Base-by-base conservation (phyloP, 352 stramenopile genomes). In the Globisporangium megalacanthum region DNA sequence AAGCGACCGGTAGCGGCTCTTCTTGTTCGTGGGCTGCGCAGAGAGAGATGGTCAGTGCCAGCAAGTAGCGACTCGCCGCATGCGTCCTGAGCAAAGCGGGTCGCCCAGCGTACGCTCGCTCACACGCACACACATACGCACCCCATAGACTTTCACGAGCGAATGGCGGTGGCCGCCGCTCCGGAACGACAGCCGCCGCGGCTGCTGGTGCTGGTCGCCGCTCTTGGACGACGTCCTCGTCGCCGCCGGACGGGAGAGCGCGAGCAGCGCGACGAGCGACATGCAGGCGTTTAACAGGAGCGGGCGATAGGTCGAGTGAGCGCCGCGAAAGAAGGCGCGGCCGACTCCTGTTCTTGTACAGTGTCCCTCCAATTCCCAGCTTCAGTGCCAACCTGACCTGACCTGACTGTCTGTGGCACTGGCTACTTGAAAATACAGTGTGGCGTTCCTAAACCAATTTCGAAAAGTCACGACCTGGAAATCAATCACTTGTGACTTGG, bases 1-100 rank as follows among this genome's bases (percentile, higher is more conserved):
- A 6, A 63, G 41, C 6, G 57, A 63, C 9, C 49, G 57, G 10
- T 53, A 53, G 50, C 57, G 57, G 15, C 29, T 56, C 49, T 62
- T 56, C 19, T 25, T 56, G 42, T 62, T 29, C 25, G 25, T 52
- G n/a, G 39, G 49, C 56, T 62, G 29, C 20, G 4, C 46, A n/a
- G 19, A 20, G 45, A 49, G 45, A 22, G 45, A 25, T 29, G 17
- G 22, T 35, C 25, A 48, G 10, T 35, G 19, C 19, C 53, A 20
- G 41, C 46, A 42, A 8, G 10, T 42, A 29, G 25, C 25, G 25
- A 29, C 25, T 29, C 25, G 25, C 25, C 25, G 25, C 25, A 29
- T 29, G 25, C 25, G 25, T 29, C 25, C 25, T 29, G 25, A 4
- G 4, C 25, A 29, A 29, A 29, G 25, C 25, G 25, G 25, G 25